Base-by-base conservation (phyloP, 2,329 filamentous ascomycete genomes). In the Nakataea oryzae region DNA sequence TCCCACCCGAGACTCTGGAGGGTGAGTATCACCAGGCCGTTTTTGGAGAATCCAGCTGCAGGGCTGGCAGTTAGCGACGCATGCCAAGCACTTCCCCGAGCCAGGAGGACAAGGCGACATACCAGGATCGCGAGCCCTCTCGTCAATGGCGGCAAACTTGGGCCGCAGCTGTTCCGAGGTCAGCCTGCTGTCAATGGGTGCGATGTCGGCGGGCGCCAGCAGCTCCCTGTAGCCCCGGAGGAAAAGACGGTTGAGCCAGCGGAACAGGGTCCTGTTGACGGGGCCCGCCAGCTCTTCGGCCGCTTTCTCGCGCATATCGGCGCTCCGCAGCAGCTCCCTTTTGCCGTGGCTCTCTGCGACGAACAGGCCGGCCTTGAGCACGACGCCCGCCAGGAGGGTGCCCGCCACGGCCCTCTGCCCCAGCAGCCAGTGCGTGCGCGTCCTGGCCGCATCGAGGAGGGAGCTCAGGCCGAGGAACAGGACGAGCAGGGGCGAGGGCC, bases 401-500 rank as follows among this genome's bases (percentile, higher is more conserved):
- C 32, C 57, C 57, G 61, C 50, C n/a, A 65, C 57, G 30, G 58
- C 63, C 57, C 24, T 57, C 47, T 28, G 34, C 26, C 6, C 64
- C 61, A 63, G 64, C 63, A 81, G 69, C 72, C 76, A 81, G 3
- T 76, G 64, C 0, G 79, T 81, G 11, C 80, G 71, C 0, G 70
- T 69, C 63, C 76, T 76, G 0, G 73, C 72, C 3, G 74, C 66
- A 50, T 82, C 80, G 28, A 81, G 71, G 1, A 82, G 66, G 0
- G 78, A 65, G 1, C 76, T 76, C 3, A 80, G 50, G 12, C 75
- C 64, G 3, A 82, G 64, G 59, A 76, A 82, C 13, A 67, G 64
- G 21, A 68, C 74, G 14, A 82, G 67, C 3, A 82, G 61, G 0
- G 75, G 68, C 0, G 79, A 82, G 0, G 79, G 78, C 1, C 76